Conservation (phyloP, 352 stramenopile genomes). For the Phytophthora agathidicida region DNA sequence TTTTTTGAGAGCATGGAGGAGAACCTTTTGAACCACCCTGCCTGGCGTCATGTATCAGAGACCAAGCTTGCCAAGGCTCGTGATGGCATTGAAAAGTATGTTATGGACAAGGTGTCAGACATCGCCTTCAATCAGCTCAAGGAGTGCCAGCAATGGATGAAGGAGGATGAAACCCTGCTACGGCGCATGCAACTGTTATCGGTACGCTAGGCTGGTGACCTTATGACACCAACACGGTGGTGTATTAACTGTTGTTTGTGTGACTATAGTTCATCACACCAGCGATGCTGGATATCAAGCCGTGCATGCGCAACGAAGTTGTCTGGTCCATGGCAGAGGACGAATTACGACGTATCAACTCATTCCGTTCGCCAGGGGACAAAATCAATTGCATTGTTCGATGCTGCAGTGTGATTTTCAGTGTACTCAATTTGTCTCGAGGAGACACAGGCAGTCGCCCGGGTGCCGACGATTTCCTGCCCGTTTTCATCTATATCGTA, state of each 20-base stretch:
- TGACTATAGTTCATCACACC: constrained; percentile 56
- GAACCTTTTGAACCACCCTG: constrained; percentile 52
- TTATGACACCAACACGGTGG: too few relatives aligned
- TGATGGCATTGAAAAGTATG: constrained; percentile 91
- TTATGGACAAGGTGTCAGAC: constrained; percentile 90
- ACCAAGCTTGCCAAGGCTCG: constrained; percentile 64
- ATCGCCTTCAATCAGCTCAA: constrained; percentile 79
- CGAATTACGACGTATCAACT: constrained; percentile 91
- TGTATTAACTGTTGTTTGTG: too few relatives aligned
- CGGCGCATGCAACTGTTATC: constrained; percentile 84
- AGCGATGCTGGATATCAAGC: constrained; percentile 92
- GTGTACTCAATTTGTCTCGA: constrained; percentile 82
- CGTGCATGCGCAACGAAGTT: constrained; percentile 90
- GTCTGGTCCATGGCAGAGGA: constrained; percentile 90
- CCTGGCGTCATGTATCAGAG: constrained; percentile 74
- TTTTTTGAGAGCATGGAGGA: constrained; percentile 85
- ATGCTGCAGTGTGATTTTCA: constrained; percentile 91
- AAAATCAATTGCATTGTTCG: constrained; percentile 92
- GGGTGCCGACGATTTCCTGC: constrained; percentile 91
- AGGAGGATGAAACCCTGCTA: constrained; percentile 78
- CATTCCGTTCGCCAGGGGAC: constrained; percentile 81
- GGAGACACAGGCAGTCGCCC: constrained; percentile 70
- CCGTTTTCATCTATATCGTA: constrained; percentile 94
- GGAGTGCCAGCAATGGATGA: constrained; percentile 65
- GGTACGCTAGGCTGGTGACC: constrained; percentile 34